A percentile compares a stretch with the other conserved stretches of the same genome.
Evolutionary conservation across 2,329 filamentous ascomycete genomes (phyloP).

Genomic region (Esteya vermicola): DNA sequence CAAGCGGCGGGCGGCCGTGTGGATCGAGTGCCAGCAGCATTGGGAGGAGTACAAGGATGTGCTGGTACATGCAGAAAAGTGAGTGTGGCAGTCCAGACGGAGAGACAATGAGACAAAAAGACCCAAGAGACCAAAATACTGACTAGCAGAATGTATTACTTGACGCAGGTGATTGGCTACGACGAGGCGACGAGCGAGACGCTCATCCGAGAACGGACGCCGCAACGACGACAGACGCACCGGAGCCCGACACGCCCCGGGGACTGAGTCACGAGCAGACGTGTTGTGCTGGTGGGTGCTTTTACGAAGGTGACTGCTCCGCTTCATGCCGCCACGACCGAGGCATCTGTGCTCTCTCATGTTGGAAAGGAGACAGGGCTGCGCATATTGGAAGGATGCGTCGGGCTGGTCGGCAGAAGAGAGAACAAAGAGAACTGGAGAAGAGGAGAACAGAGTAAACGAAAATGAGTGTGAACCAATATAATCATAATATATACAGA

Average conservation of each 20-base stretch:
- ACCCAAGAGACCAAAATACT: not conserved
- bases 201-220: slow-evolving; percentile 27
- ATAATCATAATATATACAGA: too few species aligned
- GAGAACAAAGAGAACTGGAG: too few species aligned
- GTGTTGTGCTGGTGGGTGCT: too few species aligned
- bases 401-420: too few species aligned
- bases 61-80: slow-evolving; percentile 65
- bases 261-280: not conserved
- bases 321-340: too few species aligned
- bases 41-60: slow-evolving; percentile 59
- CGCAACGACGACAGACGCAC: slow-evolving; percentile 13
- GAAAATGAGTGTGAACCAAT: too few species aligned
- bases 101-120: not conserved
- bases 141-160: slow-evolving; percentile 29
- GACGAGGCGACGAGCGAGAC: slow-evolving; percentile 34
- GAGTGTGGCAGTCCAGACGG: slow-evolving; percentile 20
- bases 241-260: slow-evolving; percentile 12
- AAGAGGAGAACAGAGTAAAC: too few species aligned
- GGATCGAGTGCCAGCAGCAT: slow-evolving; percentile 59
- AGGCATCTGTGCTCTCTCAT: too few species aligned
- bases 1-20: slow-evolving; percentile 47
- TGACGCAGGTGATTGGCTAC: slow-evolving; percentile 38
- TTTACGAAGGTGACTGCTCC: too few species aligned
- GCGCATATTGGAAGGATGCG: too few species aligned
- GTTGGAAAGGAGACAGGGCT: too few species aligned